Conservation (phyloP, 352 stramenopile genomes). For the Globisporangium middletonii region DNA sequence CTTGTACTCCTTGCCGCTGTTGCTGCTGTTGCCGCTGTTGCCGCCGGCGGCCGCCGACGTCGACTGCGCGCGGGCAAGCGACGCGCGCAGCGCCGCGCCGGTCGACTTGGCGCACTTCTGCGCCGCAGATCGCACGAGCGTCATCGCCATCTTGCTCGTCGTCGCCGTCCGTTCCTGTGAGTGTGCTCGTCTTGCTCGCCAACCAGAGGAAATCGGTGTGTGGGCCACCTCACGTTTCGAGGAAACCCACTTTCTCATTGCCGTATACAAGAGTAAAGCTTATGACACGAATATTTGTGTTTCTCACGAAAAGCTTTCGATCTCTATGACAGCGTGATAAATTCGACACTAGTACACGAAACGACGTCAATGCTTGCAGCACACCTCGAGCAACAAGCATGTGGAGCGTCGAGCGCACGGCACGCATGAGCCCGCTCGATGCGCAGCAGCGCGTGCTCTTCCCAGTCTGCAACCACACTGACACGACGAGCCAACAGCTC, state of each 20-base stretch:
- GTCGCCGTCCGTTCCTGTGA: neutral
- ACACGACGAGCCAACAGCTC: constrained; percentile 21
- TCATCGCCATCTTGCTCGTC: constrained; percentile 28
- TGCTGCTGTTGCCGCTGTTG: constrained; percentile 4
- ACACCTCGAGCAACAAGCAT: constrained; percentile 13
- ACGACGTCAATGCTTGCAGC: neutral
- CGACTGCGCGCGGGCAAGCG: constrained; percentile 9
- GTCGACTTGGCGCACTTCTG: constrained; percentile 12
- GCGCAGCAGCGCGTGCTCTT: constrained; percentile 49
- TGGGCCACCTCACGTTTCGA: too few species aligned
- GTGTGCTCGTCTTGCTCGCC: neutral
- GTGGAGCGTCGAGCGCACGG: constrained; percentile 45
- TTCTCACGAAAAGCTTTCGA: neutral
- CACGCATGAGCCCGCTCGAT: constrained; percentile 24
- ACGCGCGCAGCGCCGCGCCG: constrained; percentile 19
- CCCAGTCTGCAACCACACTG: constrained; percentile 19
- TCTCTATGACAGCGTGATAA: neutral
- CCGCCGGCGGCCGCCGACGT: neutral
- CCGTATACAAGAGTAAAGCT: too few species aligned
- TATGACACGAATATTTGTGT: neutral
- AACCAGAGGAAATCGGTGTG: neutral
- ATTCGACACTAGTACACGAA: neutral
- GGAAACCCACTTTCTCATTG: too few species aligned
- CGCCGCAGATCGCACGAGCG: constrained; percentile 37
- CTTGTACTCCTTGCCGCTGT: constrained; percentile 7